These are phyloP conservation scores for Parvularia atlantis DNA, from an alignment of 78 protist genomes.

Conservation along the genomic window DNA sequence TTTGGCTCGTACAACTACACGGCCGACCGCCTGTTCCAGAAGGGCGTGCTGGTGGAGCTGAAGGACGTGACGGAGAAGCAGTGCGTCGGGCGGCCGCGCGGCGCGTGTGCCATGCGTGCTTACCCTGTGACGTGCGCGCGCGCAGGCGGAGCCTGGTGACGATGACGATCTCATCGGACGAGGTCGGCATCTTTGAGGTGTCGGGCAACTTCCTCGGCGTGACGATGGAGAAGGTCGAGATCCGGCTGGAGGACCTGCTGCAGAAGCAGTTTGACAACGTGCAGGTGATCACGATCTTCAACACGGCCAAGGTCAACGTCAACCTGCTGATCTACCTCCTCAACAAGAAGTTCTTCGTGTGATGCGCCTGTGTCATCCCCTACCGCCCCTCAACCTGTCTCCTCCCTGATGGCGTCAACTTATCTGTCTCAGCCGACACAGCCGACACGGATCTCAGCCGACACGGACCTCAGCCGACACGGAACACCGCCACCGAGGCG, in stretches of 20 bases:
- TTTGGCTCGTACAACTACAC: not conserved
- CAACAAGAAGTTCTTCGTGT: slow-evolving; percentile 10
- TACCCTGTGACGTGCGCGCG: not conserved
- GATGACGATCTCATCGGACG: not conserved
- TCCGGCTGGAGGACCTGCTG: slow-evolving; percentile 3
- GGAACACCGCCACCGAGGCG: no score
- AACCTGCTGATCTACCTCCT: slow-evolving; percentile 13
- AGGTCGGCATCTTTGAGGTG: slow-evolving; percentile 2
- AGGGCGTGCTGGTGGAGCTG: not conserved
- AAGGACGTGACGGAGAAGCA: not conserved
- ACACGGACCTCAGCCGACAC: no score
- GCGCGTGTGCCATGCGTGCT: not conserved
- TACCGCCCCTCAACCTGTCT: no score
- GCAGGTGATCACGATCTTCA: not conserved
- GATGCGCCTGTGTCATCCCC: no score
- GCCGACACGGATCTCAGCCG: no score
- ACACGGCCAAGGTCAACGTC: slow-evolving; percentile 8
- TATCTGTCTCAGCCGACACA: no score
- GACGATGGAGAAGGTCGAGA: not conserved
- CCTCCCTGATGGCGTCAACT: no score
- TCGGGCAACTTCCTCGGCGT: not conserved
- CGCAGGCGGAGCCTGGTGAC: not conserved
- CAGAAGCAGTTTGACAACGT: slow-evolving; percentile 11
- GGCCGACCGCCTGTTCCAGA: slow-evolving; percentile 2
- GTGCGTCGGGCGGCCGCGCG: no score